Evolutionary conservation across 768 basidiomycete genomes (phyloP).

Genomic region (Hygrocybe punicea): DNA sequence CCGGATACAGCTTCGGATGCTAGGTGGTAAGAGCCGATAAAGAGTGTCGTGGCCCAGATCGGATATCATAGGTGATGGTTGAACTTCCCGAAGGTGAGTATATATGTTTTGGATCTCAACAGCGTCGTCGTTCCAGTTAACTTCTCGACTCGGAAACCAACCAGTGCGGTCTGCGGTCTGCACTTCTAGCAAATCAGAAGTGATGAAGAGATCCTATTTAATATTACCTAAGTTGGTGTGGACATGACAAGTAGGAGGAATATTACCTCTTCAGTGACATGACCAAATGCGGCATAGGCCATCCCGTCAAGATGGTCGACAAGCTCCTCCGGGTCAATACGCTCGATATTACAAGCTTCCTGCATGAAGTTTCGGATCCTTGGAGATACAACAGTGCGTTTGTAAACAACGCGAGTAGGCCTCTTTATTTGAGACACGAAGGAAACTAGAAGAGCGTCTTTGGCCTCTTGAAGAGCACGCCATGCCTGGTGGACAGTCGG

Average conservation of each 20-base stretch:
- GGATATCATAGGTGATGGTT: conserved; percentile 68
- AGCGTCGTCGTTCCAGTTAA: conserved; percentile 50
- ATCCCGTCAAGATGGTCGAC: conserved; percentile 78
- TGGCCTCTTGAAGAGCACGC: conserved; percentile 43
- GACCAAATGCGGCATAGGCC: conserved; percentile 69
- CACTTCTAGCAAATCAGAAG: conserved; percentile 75
- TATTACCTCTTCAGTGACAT: conserved; percentile 70
- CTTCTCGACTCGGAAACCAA: conserved; percentile 69
- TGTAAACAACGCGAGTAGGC: conserved; percentile 42
- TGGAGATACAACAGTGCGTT: conserved; percentile 15
- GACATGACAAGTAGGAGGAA: conserved; percentile 2
- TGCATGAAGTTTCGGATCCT: conserved; percentile 38
- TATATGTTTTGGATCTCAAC: conserved; percentile 81
- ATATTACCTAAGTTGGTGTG: conserved; percentile 7
- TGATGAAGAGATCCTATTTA: conserved; percentile 68
- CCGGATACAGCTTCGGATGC: conserved; percentile 70
- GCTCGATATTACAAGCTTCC: conserved; percentile 58
- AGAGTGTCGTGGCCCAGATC: conserved; percentile 67
- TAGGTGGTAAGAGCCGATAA: conserved; percentile 72
- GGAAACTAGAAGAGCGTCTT: conserved; percentile 38
- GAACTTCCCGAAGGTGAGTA: conserved; percentile 66
- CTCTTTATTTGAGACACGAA: conserved; percentile 60
- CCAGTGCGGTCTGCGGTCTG: conserved; percentile 76
- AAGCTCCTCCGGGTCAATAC: conserved; percentile 61
- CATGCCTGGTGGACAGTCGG: conserved; percentile 46